Evolutionary conservation across 2,329 filamentous ascomycete genomes (phyloP).

Genomic region (Fusarium verticillioides): DNA sequence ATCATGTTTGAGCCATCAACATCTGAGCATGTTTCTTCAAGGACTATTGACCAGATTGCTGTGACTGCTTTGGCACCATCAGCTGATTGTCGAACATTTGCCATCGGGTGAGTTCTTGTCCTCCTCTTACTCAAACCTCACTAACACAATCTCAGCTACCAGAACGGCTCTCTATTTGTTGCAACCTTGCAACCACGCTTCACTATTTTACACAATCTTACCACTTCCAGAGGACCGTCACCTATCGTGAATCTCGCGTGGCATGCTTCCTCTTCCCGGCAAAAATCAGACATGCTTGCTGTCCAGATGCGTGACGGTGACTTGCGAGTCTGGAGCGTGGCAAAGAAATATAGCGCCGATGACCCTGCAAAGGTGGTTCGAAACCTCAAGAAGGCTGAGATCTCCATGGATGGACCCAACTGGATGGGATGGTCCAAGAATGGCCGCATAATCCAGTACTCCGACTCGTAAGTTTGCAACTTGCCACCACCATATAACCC

Average conservation of each 20-base stretch:
- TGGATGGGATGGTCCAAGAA: constrained; percentile 99
- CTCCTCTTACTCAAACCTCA: not conserved
- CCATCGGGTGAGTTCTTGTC: constrained; percentile 79
- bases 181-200: constrained; percentile 91
- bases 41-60: constrained; percentile 91
- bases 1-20: constrained; percentile 94
- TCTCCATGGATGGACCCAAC: constrained; percentile 78
- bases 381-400: constrained; percentile 83
- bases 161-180: constrained; percentile 93
- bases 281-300: constrained; percentile 98
- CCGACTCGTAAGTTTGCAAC: constrained; percentile 77
- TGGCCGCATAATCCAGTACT: constrained; percentile 91
- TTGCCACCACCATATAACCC: constrained; percentile 38
- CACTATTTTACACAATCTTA: constrained; percentile 92
- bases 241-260: constrained; percentile 88
- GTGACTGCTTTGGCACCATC: constrained; percentile 93
- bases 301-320: constrained; percentile 93
- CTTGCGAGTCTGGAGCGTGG: constrained; percentile 94
- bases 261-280: constrained; percentile 95
- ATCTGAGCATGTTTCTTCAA: constrained; percentile 88
- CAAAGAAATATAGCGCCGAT: constrained; percentile 77
- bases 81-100: constrained; percentile 91
- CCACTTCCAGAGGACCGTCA: constrained; percentile 84
- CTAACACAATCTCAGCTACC: constrained; percentile 71
- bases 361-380: constrained; percentile 90